Base-by-base conservation (phyloP, 2,329 filamentous ascomycete genomes). In the Coniochaeta hoffmannii region DNA sequence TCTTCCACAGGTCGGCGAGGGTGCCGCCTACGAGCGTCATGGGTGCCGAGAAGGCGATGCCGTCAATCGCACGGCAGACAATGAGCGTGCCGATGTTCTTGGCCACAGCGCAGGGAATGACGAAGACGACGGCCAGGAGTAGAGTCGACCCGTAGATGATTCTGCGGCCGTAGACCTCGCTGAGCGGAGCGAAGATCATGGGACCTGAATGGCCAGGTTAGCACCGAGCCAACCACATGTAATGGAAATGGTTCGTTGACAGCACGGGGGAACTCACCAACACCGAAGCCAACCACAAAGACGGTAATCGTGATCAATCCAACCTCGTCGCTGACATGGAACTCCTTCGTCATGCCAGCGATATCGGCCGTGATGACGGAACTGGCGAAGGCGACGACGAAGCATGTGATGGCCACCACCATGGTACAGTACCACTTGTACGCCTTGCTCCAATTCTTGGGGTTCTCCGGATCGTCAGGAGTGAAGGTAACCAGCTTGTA, bases 11-110 rank as follows among this genome's bases (percentile, higher is more conserved):
- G 72, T 95, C 90, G 11, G 89, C 87, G 6, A 95, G 72, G 0
- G 88, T 93, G 9, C 90, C 90, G 44, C 89, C 90, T 9, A 92
- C 89, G 1, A 94, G 77, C 0, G 89, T 93, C 87, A 95, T 93
- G 2, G 90, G 89, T 0, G 89, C 89, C 11, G 87, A 91, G 67
- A 93, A 93, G 6, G 88, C 88, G 55, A 94, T 89, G 49, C 90
- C 90, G 59, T 90, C 89, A 57, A 95, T 88, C 49, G 85, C 76
- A 58, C 90, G 83, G 66, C 86, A 90, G 26, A 90, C 85, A 6
- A 95, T 75, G 8, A 95, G 78, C 0, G 89, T 94, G 22, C 71
- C 79, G 30, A 92, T 89, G 61, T 93, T 94, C 62, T 86, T 76
- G 4, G 89, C 76, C 0, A 93, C 81, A 1, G 89, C 89, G 60